A percentile compares a stretch with the other conserved stretches of the same genome.
phyloP scores from a whole-genome alignment of 2,329 filamentous ascomycete genomes.

The Thielaviopsis punctulata region DNA sequence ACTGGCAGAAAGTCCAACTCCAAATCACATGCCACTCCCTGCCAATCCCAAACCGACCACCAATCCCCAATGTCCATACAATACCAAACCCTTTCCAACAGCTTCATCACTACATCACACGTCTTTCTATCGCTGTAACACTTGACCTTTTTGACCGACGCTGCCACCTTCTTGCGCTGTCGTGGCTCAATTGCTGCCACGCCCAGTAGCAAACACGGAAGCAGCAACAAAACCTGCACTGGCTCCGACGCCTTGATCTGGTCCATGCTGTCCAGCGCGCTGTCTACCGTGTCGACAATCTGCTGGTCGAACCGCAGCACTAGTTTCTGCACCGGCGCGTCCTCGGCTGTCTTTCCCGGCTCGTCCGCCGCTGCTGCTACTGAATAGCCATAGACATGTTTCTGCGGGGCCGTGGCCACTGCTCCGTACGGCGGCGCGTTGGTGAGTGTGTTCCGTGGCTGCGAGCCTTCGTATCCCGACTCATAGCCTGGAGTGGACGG shows the following conservation, averaged over 20 bases:
- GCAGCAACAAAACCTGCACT: conserved; percentile 39
- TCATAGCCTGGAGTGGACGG: neutral
- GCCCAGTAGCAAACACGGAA: conserved; percentile 43
- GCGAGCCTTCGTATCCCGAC: too few relatives aligned
- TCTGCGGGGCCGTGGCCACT: neutral
- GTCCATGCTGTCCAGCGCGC: conserved; percentile 37
- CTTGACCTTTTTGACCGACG: conserved; percentile 32
- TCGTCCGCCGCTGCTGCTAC: neutral
- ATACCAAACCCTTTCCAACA: conserved; percentile 42
- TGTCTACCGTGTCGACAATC: conserved; percentile 36
- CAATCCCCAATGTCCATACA: conserved; percentile 42
- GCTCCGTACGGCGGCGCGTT: neutral
- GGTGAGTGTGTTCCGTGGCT: neutral
- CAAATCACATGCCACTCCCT: conserved; percentile 34
- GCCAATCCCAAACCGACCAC: conserved; percentile 47
- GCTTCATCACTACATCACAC: conserved; percentile 32
- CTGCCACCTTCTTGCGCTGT: conserved; percentile 35
- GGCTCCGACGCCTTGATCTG: conserved; percentile 40
- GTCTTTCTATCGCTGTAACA: conserved; percentile 44
- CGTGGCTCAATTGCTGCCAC: conserved; percentile 37
- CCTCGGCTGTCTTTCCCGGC: neutral
- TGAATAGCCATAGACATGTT: neutral
- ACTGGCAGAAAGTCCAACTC: conserved; percentile 39
- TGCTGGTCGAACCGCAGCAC: neutral
- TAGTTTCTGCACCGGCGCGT: neutral